Base-by-base conservation (phyloP, 441 rosid genomes). In the Erodium moschatum region DNA sequence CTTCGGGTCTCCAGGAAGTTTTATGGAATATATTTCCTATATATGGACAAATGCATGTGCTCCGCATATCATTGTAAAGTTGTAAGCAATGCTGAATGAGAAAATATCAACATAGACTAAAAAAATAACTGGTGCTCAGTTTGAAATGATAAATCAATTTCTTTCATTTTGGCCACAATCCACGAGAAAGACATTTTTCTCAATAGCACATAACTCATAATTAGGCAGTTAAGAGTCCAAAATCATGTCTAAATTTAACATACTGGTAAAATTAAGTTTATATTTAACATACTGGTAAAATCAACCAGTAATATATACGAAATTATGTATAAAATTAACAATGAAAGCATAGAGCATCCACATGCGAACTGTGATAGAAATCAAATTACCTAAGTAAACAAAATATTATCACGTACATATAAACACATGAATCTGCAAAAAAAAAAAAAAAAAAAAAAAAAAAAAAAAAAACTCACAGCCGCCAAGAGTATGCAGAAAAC, bases 1-100 rank as follows among this genome's bases (percentile, higher is more conserved):
- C 81, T 92, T 95, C 6, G 98, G 99, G 78, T 90, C 81, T 81
- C 99, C 99, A 67, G 99, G 97, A 82, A 95, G 82, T 77, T 87
- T 92, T 72, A 95, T 83, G 65, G 93, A 86, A 82, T 90, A 95
- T 72, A 95, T 86, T 84, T 95, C 98, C 99, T 91, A 4, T 24
- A 61, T 61, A 21, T 61, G 65, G 44, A 40, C 44, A 40, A 40
- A 6, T 29, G 27, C 11, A 61, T 24, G 33, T 4, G 2, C 2
- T 12, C 65, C 12, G 29, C 7, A 24, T 27, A 61, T 61, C 65
- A 61, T 19, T 61, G 35, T 48, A 48, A 46, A 48, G 56, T 48
- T 48, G 16, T 13, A 61, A 24, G 16, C 7, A 61, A 27, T 27
- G 35, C 65, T 27, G 0, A 27, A 61, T 61, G 27, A 10, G 16